phyloP scores from a whole-genome alignment of 345 rosid genomes.

The Tarenaya hassleriana region DNA sequence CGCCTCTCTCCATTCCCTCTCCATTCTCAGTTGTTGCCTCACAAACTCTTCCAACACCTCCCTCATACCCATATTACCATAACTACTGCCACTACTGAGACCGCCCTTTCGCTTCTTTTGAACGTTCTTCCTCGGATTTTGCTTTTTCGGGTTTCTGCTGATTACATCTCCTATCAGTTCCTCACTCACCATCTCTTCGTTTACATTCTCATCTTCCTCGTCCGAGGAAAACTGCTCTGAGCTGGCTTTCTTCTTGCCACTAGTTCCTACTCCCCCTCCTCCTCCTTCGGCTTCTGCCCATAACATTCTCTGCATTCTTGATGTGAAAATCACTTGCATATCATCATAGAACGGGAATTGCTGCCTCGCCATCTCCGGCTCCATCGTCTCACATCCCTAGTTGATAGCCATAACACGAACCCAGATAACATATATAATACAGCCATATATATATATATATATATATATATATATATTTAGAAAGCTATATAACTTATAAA shows the following conservation, averaged over 20 bases:
- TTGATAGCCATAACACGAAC: neutral
- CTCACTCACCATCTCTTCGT: slow-evolving; percentile 19
- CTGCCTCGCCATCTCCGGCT: slow-evolving; percentile 60
- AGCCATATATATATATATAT: neutral
- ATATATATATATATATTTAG: neutral
- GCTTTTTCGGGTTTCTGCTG: slow-evolving; percentile 15
- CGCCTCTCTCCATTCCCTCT: slow-evolving; percentile 75
- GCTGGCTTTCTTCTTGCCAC: slow-evolving; percentile 32
- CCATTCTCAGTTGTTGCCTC: slow-evolving; percentile 76
- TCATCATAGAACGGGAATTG: slow-evolving; percentile 82
- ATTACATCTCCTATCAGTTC: neutral
- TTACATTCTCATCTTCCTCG: slow-evolving; percentile 61
- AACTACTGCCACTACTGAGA: slow-evolving; percentile 3
- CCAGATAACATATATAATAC: neutral
- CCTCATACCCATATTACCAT: slow-evolving; percentile 30
- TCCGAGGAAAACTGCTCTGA: slow-evolving; percentile 53
- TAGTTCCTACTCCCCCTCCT: slow-evolving; percentile 42
- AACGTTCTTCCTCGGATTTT: slow-evolving; percentile 17
- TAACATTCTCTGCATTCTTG: slow-evolving; percentile 64
- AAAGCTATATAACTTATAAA: too few species aligned
- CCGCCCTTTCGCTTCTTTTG: slow-evolving; percentile 54
- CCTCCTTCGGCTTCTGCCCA: slow-evolving; percentile 74
- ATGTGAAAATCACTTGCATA: slow-evolving; percentile 55
- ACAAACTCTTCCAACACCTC: slow-evolving; percentile 71
- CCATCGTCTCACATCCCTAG: slow-evolving; percentile 86